Base-by-base conservation (phyloP, 1,139 yeast genomes). In the Zygosaccharomyces pseudobailii region DNA sequence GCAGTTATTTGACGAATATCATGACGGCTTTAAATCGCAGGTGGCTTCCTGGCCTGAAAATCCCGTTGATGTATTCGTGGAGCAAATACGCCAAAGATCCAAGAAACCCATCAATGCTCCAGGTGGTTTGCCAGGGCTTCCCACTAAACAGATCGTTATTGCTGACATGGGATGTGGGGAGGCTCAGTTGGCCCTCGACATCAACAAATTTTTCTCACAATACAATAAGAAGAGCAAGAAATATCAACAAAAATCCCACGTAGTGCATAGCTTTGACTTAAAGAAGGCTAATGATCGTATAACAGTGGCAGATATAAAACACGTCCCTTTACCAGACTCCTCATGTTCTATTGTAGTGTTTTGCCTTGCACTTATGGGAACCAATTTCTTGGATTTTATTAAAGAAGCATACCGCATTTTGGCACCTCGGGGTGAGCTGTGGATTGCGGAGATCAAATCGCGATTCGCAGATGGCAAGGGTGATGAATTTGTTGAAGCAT, bases 111-210 rank as follows among this genome's bases (percentile, higher is more conserved):
- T 89, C 5, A 87, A 85, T 66, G 96, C 97, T 0, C 97, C 97
- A 1, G 97, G 97, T 55, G 97, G 97, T 2, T 73, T 90, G 49
- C 96, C 96, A 2, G 92, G 92, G 17, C 63, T 77, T 40, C 76
- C 74, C 49, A 71, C 72, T 13, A 73, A 72, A 52, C 70, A 70
- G 36, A 82, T 89, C 33, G 88, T 85, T 2, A 77, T 92, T 47
- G 97, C 97, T 0, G 98, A 92, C 70, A 89, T 92, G 97, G 98
- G 98, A 9, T 92, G 98, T 68, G 98, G 98, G 43, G 98, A 92
- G 67, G 97, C 97, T 0, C 86, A 85, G 60, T 73, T 92, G 39
- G 82, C 96, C 1, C 67, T 76, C 33, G 86, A 87, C 54, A 75
- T 88, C 35, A 70, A 72, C 40, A 73, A 75, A 20, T 78, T 79